Evolutionary conservation across 1,139 yeast species (phyloP).

Genomic region (Kazachstania sp.): DNA sequence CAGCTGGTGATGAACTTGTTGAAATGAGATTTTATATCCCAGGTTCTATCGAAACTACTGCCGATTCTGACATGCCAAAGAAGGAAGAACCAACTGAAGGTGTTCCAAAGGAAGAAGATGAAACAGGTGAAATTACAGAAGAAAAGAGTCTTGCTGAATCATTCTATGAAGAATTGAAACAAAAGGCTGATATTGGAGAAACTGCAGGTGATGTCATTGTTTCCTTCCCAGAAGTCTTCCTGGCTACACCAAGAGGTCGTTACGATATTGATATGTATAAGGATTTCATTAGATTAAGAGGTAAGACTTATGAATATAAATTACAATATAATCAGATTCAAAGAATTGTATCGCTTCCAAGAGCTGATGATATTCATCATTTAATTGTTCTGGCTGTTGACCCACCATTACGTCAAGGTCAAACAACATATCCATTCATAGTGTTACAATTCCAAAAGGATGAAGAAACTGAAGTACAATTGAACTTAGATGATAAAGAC

Average conservation of each 20-base stretch:
- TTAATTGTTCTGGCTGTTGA: conserved; percentile 82
- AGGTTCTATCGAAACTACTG: conserved; percentile 49
- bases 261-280: conserved; percentile 94
- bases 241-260: conserved; percentile 97
- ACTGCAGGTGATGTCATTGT: conserved; percentile 97
- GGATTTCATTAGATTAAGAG: conserved; percentile 80
- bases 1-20: conserved; percentile 89
- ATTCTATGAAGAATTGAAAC: conserved; percentile 85
- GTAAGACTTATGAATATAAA: conserved; percentile 96
- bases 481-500: conserved; percentile 78
- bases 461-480: conserved; percentile 85
- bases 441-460: conserved; percentile 83
- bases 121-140: conserved; percentile 37
- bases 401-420: conserved; percentile 93
- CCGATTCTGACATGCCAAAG: conserved; percentile 30
- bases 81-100: conserved; percentile 35
- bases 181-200: conserved; percentile 92
- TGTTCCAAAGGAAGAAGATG: conserved; percentile 33
- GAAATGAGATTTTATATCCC: conserved; percentile 92
- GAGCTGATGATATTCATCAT: conserved; percentile 89
- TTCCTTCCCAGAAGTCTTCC: conserved; percentile 81
- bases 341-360: conserved; percentile 83
- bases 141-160: conserved; percentile 72
- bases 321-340: conserved; percentile 86
- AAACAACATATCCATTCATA: conserved; percentile 88